Conservation (phyloP, 2,329 filamentous ascomycete genomes). For the Verticillium zaregamsianum region DNA sequence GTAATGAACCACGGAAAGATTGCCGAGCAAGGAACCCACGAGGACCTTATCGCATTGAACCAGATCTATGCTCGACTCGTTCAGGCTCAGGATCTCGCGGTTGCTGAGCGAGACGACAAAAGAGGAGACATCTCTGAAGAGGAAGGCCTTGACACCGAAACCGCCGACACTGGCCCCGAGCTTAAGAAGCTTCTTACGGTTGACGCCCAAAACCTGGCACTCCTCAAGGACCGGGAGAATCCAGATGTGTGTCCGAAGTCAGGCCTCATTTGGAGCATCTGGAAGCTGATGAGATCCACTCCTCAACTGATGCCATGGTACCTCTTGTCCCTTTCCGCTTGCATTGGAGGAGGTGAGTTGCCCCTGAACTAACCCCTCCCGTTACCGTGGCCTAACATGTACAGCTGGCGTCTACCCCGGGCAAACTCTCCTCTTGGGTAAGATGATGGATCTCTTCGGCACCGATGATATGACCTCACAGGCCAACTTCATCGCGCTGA, state of each 20-base stretch:
- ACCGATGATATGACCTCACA: constrained; percentile 6
- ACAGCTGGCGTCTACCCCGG: constrained; percentile 32
- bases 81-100: constrained; percentile 14
- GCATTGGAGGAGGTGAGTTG: constrained; percentile 1
- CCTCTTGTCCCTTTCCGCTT: neutral
- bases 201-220: neutral
- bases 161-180: neutral
- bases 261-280: constrained; percentile 1
- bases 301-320: constrained; percentile 1
- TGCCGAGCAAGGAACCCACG: constrained; percentile 20
- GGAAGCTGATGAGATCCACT: neutral
- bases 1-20: constrained; percentile 21
- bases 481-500: constrained; percentile 34
- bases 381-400: neutral
- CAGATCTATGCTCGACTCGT: constrained; percentile 17
- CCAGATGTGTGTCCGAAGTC: neutral
- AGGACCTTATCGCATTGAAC: constrained; percentile 6
- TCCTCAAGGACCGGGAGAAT: constrained; percentile 1
- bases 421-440: constrained; percentile 37
- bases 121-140: neutral
- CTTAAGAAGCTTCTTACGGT: neutral
- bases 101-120: neutral
- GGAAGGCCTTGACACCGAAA: neutral
- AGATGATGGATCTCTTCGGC: constrained; percentile 29
- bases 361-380: neutral